phyloP scores from a whole-genome alignment of 495 filamentous ascomycete genomes.

The Niebla homalea region DNA sequence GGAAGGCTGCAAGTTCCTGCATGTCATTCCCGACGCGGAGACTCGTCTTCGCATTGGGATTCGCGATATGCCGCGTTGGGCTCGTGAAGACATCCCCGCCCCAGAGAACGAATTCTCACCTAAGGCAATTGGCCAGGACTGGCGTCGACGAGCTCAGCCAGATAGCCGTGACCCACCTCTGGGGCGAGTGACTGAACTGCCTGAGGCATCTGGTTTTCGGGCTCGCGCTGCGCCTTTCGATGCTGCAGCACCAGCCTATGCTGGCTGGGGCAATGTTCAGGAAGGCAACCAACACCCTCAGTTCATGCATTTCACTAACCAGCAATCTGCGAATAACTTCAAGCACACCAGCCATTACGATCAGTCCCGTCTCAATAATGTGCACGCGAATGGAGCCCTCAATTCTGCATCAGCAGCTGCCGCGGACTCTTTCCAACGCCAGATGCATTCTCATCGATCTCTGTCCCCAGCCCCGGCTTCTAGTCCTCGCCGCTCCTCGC shows the following conservation, averaged over 20 bases:
- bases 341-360: no score
- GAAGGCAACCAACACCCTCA: background rate
- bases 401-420: background rate
- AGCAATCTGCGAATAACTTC: background rate
- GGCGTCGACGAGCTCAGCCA: background rate
- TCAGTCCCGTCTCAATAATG: background rate
- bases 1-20: conserved; percentile 74
- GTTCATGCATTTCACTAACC: background rate
- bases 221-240: background rate
- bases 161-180: background rate
- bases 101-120: background rate
- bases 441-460: background rate
- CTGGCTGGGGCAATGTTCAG: background rate
- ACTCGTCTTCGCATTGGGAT: conserved; percentile 53
- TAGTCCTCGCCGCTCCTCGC: background rate
- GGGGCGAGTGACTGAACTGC: background rate
- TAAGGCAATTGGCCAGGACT: background rate
- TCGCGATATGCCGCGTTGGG: conserved; percentile 42
- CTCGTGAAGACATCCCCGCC: conserved; percentile 22
- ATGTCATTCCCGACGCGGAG: conserved; percentile 63
- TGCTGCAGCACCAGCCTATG: background rate
- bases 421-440: background rate
- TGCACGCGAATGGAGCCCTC: background rate
- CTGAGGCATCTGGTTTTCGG: background rate
- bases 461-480: background rate